A percentile compares a stretch with the other conserved stretches of the same genome.
Conservation (phyloP, 2,329 filamentous ascomycete species). For the Cladophialophora exuberans region DNA sequence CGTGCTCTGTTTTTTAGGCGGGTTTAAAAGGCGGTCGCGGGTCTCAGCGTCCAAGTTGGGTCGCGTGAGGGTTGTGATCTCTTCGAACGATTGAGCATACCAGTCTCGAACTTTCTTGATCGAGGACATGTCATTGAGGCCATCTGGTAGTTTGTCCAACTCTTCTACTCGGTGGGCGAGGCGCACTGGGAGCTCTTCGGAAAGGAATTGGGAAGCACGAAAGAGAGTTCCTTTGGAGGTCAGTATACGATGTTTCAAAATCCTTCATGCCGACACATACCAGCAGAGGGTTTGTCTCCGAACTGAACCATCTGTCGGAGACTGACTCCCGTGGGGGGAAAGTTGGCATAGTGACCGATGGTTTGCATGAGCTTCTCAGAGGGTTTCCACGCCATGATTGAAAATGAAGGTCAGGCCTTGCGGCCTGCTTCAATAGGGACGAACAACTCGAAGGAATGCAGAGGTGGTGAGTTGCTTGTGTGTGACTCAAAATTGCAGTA, state of each 20-base stretch:
- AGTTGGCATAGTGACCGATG: conserved; percentile 95
- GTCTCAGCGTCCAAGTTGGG: conserved; percentile 76
- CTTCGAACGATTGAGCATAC: conserved; percentile 99
- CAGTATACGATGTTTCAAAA: background rate
- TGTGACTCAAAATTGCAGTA: conserved; percentile 23
- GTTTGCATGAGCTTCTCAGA: conserved; percentile 91
- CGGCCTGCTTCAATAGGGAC: conserved; percentile 32
- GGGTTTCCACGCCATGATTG: conserved; percentile 87
- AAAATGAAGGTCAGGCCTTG: conserved; percentile 33
- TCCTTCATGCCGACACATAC: conserved; percentile 52
- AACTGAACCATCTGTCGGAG: conserved; percentile 99
- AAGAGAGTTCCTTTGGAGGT: conserved; percentile 79
- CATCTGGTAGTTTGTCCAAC: conserved; percentile 87
- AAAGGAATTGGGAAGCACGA: conserved; percentile 95
- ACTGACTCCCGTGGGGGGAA: conserved; percentile 94
- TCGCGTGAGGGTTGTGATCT: conserved; percentile 84
- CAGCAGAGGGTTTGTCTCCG: conserved; percentile 87
- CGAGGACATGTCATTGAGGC: conserved; percentile 96
- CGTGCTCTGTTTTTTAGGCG: conserved; percentile 55
- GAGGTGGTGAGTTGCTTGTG: background rate
- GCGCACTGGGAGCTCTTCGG: conserved; percentile 95
- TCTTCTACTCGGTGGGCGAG: conserved; percentile 96
- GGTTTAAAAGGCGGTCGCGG: conserved; percentile 71
- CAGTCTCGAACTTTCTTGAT: conserved; percentile 94
- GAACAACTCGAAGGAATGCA: conserved; percentile 27